Base-by-base conservation (phyloP, 1,139 yeast genomes). In the Pichia sp. region DNA sequence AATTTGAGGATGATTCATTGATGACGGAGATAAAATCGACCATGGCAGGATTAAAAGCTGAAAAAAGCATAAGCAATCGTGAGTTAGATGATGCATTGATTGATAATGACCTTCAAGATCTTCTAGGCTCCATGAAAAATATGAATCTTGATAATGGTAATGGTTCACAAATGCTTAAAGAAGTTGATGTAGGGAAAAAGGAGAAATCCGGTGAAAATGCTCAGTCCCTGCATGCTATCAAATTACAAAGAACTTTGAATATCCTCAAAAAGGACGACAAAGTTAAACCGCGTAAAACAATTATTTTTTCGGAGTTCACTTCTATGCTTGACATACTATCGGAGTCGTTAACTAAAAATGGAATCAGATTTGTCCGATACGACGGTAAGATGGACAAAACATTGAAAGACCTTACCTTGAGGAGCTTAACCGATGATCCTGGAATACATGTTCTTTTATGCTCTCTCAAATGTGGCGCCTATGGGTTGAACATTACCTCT, bases 221-320 rank as follows among this genome's bases (percentile, higher is more conserved):
- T 38, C 44, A 40, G 29, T 29, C 36, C 8, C 8, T 45, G 5
- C 59, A 48, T 45, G 51, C 58, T 16, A 57, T 29, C 7, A 78
- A 78, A 59, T 65, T 74, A 10, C 60, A 61, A 47, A 63, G 69
- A 45, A 58, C 76, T 2, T 49, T 75, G 29, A 62, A 67, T 48
- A 68, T 78, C 8, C 61, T 78, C 36, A 55, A 63, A 29, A 55
- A 62, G 16, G 74, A 74, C 8, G 47, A 54, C 41, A 42, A 30
- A 1, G 15, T 29, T 11, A 67, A 65, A 3, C 59, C 55, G 4
- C 71, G 83, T 46, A 81, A 81, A 62, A 79, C 84, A 4, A 80
- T 82, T 54, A 74, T 82, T 5, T 82, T 82, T 62, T 79, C 84
- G 31, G 82, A 79, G 60, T 82, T 81, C 60, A 76, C 81, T 1